A percentile compares a stretch with the other conserved stretches of the same genome.
Conservation (phyloP, 345 rosid genomes). For the Lepidium sativum region DNA sequence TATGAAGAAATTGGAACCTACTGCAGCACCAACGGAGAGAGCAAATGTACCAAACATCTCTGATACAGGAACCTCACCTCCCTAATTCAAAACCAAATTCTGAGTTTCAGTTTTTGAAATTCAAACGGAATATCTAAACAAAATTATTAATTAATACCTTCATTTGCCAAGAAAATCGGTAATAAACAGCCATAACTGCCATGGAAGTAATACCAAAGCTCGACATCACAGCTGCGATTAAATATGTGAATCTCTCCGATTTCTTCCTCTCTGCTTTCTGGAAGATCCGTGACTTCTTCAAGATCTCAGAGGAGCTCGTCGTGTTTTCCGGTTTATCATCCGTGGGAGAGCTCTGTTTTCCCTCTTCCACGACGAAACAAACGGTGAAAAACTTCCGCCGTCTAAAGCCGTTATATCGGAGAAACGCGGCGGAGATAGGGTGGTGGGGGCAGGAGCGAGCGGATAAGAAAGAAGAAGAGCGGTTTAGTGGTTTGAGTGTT, state of each 20-base stretch:
- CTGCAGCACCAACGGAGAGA: constrained; percentile 87
- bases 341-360: constrained; percentile 2
- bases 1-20: constrained; percentile 26
- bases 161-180: constrained; percentile 72
- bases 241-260: constrained; percentile 59
- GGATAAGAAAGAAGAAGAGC: not conserved
- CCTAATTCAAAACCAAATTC: constrained; percentile 23
- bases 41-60: constrained; percentile 89
- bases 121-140: not conserved
- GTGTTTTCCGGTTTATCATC: not conserved
- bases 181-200: constrained; percentile 67
- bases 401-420: not conserved
- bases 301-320: not conserved
- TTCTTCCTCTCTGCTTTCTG: constrained; percentile 43
- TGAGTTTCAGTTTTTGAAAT: not conserved
- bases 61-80: constrained; percentile 54
- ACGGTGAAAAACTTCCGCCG: not conserved
- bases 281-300: constrained; percentile 28
- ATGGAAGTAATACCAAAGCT: constrained; percentile 65
- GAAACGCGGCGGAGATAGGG: not conserved
- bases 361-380: not conserved
- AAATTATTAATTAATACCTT: constrained; percentile 33
- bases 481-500: constrained; percentile 14
- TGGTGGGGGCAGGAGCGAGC: not conserved
- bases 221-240: constrained; percentile 73